Percentiles rank a stretch among this genome's conserved stretches.
These are phyloP conservation scores for Schizophyllum amplum DNA, from an alignment of 1,284 basidiomycete genomes.

Conservation along the genomic window DNA sequence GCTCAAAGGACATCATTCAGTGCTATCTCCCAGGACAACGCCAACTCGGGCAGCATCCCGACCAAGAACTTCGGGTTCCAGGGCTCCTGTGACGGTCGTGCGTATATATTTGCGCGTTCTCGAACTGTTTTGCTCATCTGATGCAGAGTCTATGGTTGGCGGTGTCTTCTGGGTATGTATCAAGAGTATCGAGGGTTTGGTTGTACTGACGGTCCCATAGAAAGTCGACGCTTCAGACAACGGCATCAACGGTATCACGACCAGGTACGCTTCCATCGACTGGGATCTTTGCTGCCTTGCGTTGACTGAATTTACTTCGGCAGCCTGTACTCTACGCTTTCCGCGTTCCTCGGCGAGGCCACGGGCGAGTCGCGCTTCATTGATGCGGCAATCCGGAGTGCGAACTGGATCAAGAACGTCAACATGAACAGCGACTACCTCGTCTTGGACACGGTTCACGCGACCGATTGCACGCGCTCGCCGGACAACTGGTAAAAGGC, in stretches of 20 bases:
- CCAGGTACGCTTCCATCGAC: not conserved
- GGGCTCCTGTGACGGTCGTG: slow-evolving; percentile 34
- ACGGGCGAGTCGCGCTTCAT: slow-evolving; percentile 36
- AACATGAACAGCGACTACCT: not conserved
- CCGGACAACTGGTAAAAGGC: slow-evolving; percentile 26
- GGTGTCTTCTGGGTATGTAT: not conserved
- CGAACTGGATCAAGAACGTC: slow-evolving; percentile 20
- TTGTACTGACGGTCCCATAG: too few relatives aligned
- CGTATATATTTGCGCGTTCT: slow-evolving; percentile 7
- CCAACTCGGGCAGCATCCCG: slow-evolving; percentile 25
- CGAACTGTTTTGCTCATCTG: too few relatives aligned
- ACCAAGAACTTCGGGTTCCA: slow-evolving; percentile 32
- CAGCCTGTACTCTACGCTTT: slow-evolving; percentile 17
- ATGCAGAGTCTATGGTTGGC: not conserved
- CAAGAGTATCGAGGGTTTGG: not conserved
- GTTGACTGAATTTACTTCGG: not conserved
- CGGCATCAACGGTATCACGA: not conserved
- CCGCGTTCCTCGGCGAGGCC: slow-evolving; percentile 37
- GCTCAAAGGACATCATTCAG: slow-evolving; percentile 16
- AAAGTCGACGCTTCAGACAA: not conserved
- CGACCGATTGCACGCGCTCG: slow-evolving; percentile 6
- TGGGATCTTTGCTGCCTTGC: not conserved
- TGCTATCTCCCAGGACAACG: slow-evolving; percentile 31
- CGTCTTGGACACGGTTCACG: not conserved
- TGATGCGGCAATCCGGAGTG: slow-evolving; percentile 35